Conservation (phyloP, 1,284 basidiomycete genomes). For the Ganoderma meredithae region DNA sequence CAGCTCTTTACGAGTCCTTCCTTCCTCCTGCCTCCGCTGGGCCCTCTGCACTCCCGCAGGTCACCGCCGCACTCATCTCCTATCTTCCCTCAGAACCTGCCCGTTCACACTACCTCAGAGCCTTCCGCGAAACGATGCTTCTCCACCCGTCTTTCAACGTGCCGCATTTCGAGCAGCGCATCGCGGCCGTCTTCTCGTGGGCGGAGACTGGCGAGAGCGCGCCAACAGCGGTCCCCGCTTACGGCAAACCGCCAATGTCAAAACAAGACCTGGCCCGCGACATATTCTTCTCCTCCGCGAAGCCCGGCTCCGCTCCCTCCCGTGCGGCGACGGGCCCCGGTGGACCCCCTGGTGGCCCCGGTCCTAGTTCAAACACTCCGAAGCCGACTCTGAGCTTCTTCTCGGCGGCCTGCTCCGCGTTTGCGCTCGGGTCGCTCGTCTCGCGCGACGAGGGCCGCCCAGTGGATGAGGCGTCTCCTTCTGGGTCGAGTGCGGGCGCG, state of each 20-base stretch:
- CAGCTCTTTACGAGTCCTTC: conserved; percentile 33
- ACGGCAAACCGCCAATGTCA: conserved; percentile 22
- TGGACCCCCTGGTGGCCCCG: background rate
- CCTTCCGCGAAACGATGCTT: conserved; percentile 52
- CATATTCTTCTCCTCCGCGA: conserved; percentile 41
- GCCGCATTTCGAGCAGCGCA: conserved; percentile 54
- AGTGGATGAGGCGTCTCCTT: conserved; percentile 22
- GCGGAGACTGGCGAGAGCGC: conserved; percentile 33
- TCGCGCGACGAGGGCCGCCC: conserved; percentile 35
- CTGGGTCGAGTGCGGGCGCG: conserved; percentile 15
- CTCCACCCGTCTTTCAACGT: conserved; percentile 61
- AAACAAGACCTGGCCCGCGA: conserved; percentile 45
- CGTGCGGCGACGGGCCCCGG: conserved; percentile 21
- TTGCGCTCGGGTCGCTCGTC: conserved; percentile 63
- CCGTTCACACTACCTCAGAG: conserved; percentile 48
- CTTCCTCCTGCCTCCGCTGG: conserved; percentile 33
- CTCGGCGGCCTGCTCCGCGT: conserved; percentile 57
- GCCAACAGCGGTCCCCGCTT: conserved; percentile 6
- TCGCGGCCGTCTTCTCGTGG: conserved; percentile 55
- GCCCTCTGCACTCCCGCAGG: conserved; percentile 41
- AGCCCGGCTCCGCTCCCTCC: conserved; percentile 15
- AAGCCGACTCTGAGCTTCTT: conserved; percentile 65
- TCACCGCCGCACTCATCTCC: conserved; percentile 48
- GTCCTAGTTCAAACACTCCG: conserved; percentile 30
- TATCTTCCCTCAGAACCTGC: conserved; percentile 49